Evolutionary conservation across 2,329 filamentous ascomycete species (phyloP).

Genomic region (Alternaria triticimaculans): DNA sequence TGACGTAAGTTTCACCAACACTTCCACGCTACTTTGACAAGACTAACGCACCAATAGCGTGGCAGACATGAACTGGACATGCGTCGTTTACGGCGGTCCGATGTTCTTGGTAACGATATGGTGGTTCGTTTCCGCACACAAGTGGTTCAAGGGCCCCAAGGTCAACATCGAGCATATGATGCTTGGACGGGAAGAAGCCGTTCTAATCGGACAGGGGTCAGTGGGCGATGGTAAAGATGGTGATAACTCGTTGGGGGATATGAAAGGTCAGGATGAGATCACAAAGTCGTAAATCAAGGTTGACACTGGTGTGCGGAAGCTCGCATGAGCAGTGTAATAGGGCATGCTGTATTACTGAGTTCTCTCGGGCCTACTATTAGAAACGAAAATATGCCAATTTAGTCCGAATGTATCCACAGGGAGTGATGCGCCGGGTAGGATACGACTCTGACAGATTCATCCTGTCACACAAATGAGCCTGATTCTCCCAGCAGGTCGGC

Average conservation of each 20-base stretch:
- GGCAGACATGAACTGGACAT: constrained; percentile 72
- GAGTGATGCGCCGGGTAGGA: neutral
- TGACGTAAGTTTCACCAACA: constrained; percentile 51
- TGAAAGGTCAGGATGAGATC: neutral
- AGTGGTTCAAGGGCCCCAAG: constrained; percentile 75
- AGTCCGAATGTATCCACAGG: neutral
- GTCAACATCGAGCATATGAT: constrained; percentile 68
- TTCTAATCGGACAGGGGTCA: constrained; percentile 45
- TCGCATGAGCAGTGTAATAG: neutral
- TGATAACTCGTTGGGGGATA: constrained; percentile 8
- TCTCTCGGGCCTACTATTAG: neutral
- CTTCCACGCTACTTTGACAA: neutral
- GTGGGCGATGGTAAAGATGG: constrained; percentile 11
- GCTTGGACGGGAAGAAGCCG: constrained; percentile 49
- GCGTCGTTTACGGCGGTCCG: constrained; percentile 68
- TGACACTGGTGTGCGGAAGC: neutral
- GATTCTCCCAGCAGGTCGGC: neutral
- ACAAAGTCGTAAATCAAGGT: neutral
- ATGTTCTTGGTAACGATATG: constrained; percentile 67
- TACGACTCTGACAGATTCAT: neutral
- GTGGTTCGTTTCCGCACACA: constrained; percentile 68
- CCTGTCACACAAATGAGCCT: neutral
- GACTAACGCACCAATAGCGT: constrained; percentile 40
- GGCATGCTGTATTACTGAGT: neutral
- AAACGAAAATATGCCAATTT: neutral